Evolutionary conservation across 306 rosid genomes (phyloP), one percentile per base, ranked within the genome.

Genomic region (Herpetospermum pedunculosum): DNA sequence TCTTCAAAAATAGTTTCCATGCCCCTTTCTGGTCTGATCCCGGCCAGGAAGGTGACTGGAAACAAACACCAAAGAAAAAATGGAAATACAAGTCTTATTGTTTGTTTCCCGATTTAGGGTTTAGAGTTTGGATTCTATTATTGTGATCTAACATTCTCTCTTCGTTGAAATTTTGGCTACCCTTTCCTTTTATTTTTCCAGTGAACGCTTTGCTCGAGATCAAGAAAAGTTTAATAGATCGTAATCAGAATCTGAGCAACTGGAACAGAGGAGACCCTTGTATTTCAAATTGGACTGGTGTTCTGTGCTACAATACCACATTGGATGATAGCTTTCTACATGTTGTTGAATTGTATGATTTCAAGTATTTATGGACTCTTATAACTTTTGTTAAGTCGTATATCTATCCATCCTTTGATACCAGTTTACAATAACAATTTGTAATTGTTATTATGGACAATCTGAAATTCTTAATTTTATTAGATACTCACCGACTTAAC

Each of bases 201-300:
- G 99, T 92, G 75, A 68, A 32, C 2, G 97, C 97, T 53, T 84
- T 95, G 92, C 59, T 8, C 29, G 59, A 79, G 71, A 95, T 95
- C 75, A 86, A 75, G 82, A 8, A 6, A 23, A 79, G 74, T 71
- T 83, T 95, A 91, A 52, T 71, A 50, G 97, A 95, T 83, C 86
- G 89, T 35, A 80, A 88, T 75, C 69, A 86, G 77, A 91, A 88
- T 84, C 84, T 95, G 84, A 89, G 81, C 77, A 88, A 81, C 69
- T 95, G 99, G 99, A 67, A 83, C 58, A 35, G 9, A 4, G 96
- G 96, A 58, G 97, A 95, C 75, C 97, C 99, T 12, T 95, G 99
- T 75, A 79, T 82, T 4, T 75, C 87, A 34, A 79, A 47, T 8
- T 95, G 99, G 99, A 91, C 82, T 23, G 92, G 99, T 41, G 88